Conservation (phyloP, 371 early-diverging fungal species). For the Rhizomucor pusillus region DNA sequence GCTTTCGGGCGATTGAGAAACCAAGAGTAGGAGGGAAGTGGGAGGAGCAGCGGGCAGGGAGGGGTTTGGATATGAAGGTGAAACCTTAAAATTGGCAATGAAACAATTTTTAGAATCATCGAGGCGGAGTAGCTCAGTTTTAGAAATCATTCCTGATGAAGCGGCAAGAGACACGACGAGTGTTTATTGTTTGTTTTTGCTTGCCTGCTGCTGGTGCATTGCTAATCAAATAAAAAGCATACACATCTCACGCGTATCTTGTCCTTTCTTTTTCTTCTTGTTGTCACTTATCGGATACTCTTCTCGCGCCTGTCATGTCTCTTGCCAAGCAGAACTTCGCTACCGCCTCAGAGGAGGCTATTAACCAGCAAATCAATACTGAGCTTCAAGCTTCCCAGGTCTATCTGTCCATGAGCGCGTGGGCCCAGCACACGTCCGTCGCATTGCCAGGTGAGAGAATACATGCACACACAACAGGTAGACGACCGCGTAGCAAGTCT, state of each 20-base stretch:
- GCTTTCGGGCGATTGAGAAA: no score
- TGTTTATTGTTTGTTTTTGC: neutral
- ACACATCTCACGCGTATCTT: neutral
- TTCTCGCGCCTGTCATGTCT: conserved; percentile 39
- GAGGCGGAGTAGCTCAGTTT: neutral
- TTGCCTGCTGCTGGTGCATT: neutral
- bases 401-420: conserved; percentile 60
- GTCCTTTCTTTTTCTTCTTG: neutral
- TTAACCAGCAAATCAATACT: conserved; percentile 65
- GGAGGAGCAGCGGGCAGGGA: neutral
- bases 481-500: no score
- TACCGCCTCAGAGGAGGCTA: conserved; percentile 59
- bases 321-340: conserved; percentile 70
- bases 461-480: no score
- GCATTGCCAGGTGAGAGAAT: conserved; percentile 52
- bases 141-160: neutral
- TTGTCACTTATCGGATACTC: conserved; percentile 1
- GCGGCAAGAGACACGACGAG: neutral
- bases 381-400: conserved; percentile 61
- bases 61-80: neutral
- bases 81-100: neutral
- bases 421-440: conserved; percentile 50
- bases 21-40: conserved; percentile 1
- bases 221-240: neutral
- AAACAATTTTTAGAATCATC: neutral